phyloP scores from a whole-genome alignment of 768 basidiomycete species.

The Trametes punicea region DNA sequence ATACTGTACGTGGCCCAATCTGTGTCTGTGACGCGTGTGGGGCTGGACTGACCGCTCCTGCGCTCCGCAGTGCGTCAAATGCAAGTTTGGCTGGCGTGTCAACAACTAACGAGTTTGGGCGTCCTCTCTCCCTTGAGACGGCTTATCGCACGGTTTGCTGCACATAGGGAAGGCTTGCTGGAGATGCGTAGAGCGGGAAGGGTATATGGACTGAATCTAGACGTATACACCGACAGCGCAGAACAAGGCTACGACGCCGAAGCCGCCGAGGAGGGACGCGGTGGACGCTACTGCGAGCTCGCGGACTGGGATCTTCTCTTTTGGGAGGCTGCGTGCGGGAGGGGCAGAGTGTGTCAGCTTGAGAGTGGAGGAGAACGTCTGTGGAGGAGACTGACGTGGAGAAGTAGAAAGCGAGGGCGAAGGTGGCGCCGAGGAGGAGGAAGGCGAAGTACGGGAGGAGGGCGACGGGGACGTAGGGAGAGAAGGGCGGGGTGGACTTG shows the following conservation, averaged over 20 bases:
- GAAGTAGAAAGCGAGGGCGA: conserved; percentile 87
- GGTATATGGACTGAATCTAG: neutral
- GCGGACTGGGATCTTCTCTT: conserved; percentile 56
- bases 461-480: conserved; percentile 62
- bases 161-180: too few species aligned
- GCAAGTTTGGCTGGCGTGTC: conserved; percentile 79
- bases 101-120: conserved; percentile 55
- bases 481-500: conserved; percentile 63
- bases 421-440: conserved; percentile 68
- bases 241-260: conserved; percentile 88
- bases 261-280: conserved; percentile 80
- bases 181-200: neutral
- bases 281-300: conserved; percentile 68
- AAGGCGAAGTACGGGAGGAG: conserved; percentile 75
- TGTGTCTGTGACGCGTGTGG: neutral
- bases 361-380: conserved; percentile 4
- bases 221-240: conserved; percentile 84
- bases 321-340: conserved; percentile 64
- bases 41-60: conserved; percentile 7
- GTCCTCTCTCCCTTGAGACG: neutral
- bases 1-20: conserved; percentile 60
- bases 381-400: conserved; percentile 57
- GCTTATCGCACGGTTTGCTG: too few species aligned
- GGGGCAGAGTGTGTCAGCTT: conserved; percentile 13
- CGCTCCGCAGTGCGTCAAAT: conserved; percentile 57